Evolutionary conservation across 2,329 filamentous ascomycete species (phyloP).

Genomic region (Diaporthe sp.): DNA sequence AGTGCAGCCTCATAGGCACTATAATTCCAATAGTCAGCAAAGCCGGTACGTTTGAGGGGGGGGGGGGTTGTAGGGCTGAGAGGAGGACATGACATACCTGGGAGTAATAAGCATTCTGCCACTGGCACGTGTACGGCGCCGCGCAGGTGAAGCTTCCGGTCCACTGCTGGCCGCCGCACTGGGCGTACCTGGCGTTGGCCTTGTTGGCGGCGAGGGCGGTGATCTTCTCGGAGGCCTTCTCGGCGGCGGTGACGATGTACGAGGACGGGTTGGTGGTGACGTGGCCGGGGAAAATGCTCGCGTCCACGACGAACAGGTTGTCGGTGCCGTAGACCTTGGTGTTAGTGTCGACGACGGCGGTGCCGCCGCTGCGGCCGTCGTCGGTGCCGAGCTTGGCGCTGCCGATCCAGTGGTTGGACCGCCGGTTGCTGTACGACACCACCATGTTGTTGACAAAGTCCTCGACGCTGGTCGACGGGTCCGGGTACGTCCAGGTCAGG

Average conservation of each 20-base stretch:
- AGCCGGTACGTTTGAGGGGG: not conserved
- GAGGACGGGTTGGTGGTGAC: conserved; percentile 40
- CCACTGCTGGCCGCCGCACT: conserved; percentile 36
- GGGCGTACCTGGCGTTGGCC: conserved; percentile 23
- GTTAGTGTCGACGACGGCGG: conserved; percentile 41
- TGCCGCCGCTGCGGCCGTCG: conserved; percentile 39
- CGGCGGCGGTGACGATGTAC: conserved; percentile 39
- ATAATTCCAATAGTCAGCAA: not conserved
- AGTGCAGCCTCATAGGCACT: conserved; percentile 28
- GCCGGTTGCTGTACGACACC: conserved; percentile 39
- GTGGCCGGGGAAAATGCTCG: conserved; percentile 41
- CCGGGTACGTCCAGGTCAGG: conserved; percentile 70
- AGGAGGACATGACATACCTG: conserved; percentile 13
- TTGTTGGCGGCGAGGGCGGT: conserved; percentile 31
- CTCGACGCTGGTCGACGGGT: conserved; percentile 64
- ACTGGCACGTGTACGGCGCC: conserved; percentile 18
- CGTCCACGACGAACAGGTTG: conserved; percentile 43
- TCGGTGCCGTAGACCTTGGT: conserved; percentile 42
- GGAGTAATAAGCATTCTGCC: conserved; percentile 36
- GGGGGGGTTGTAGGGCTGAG: too few species aligned
- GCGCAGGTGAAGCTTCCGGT: conserved; percentile 33
- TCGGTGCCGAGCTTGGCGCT: conserved; percentile 41
- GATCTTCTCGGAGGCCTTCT: conserved; percentile 40
- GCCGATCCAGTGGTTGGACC: conserved; percentile 43
- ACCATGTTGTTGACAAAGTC: conserved; percentile 65